A percentile compares a stretch with the other conserved stretches of the same genome.
Conservation (phyloP, 108 stramenopile genomes). For the Cyclostephanos invisitatus region DNA sequence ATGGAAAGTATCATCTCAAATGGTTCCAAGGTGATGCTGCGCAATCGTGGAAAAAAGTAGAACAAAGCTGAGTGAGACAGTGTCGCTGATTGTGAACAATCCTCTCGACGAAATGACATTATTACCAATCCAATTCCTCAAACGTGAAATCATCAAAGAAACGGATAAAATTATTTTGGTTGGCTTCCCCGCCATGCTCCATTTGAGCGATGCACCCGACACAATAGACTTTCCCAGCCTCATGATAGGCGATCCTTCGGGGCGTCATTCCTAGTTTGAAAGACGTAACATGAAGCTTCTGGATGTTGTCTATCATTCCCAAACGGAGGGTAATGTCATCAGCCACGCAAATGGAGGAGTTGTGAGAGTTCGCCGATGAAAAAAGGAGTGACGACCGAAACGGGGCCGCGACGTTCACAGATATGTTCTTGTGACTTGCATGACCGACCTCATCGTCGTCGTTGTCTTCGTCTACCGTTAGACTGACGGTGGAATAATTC, state of each 20-base stretch:
- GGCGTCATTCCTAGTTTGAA: constrained; percentile 92
- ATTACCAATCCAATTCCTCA: constrained; percentile 81
- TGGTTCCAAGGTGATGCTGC: constrained; percentile 81
- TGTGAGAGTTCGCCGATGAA: constrained; percentile 48
- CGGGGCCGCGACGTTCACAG: constrained; percentile 81
- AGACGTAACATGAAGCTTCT: constrained; percentile 97
- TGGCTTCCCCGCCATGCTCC: constrained; percentile 56
- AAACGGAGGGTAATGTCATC: constrained; percentile 87
- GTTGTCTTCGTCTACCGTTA: constrained; percentile 62
- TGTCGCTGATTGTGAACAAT: neutral
- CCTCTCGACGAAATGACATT: neutral
- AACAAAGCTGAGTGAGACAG: neutral
- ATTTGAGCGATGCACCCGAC: constrained; percentile 84
- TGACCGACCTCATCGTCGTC: constrained; percentile 60
- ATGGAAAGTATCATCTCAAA: constrained; percentile 84
- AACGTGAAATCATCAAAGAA: constrained; percentile 90
- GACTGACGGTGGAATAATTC: constrained; percentile 93
- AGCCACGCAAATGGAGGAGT: constrained; percentile 91
- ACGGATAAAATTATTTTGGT: constrained; percentile 86
- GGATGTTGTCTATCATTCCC: constrained; percentile 97
- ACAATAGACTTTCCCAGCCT: constrained; percentile 75
- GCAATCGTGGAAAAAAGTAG: neutral
- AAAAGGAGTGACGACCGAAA: constrained; percentile 72
- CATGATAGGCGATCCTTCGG: constrained; percentile 84
- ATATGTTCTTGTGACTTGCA: constrained; percentile 61